Percentiles rank a stretch among this genome's conserved stretches.
Conservation (phyloP, 495 filamentous ascomycete species). For the Chaetomium cochliodes region DNA sequence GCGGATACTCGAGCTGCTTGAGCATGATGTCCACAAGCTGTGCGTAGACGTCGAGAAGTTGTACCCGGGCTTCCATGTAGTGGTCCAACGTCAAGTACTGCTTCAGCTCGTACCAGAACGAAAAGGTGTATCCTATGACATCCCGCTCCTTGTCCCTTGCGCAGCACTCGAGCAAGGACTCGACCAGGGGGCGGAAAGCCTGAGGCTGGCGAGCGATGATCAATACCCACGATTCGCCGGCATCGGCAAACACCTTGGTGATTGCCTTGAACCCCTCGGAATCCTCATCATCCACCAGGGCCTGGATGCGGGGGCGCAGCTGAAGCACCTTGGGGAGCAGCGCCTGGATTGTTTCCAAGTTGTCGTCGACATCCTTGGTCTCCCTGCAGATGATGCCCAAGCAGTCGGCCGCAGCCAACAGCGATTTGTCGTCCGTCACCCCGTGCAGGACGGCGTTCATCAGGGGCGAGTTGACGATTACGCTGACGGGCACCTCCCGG, state of each 20-base stretch:
- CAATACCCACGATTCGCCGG: conserved; percentile 91
- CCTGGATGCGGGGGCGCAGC: conserved; percentile 72
- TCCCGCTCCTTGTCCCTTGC: conserved; percentile 83
- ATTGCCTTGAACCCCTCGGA: conserved; percentile 83
- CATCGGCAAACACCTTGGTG: conserved; percentile 86
- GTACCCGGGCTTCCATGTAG: conserved; percentile 75
- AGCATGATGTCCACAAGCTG: conserved; percentile 92
- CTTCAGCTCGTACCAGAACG: conserved; percentile 98
- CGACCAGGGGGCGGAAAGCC: conserved; percentile 82
- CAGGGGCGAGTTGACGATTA: conserved; percentile 81
- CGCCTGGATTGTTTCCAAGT: conserved; percentile 70
- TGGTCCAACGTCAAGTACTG: conserved; percentile 88
- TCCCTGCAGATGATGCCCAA: conserved; percentile 88
- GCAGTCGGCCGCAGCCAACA: conserved; percentile 90
- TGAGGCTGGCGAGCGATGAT: conserved; percentile 78
- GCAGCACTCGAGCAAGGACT: conserved; percentile 86
- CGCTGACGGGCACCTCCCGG: conserved; percentile 78
- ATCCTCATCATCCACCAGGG: conserved; percentile 76
- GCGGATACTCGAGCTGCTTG: conserved; percentile 84
- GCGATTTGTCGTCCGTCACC: conserved; percentile 69
- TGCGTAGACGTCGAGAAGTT: conserved; percentile 75
- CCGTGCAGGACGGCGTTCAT: conserved; percentile 77
- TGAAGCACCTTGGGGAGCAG: conserved; percentile 82
- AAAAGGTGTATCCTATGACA: conserved; percentile 85
- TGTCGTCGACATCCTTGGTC: conserved; percentile 90